Conservation (phyloP, 768 basidiomycete species). For the Suillus discolor region DNA sequence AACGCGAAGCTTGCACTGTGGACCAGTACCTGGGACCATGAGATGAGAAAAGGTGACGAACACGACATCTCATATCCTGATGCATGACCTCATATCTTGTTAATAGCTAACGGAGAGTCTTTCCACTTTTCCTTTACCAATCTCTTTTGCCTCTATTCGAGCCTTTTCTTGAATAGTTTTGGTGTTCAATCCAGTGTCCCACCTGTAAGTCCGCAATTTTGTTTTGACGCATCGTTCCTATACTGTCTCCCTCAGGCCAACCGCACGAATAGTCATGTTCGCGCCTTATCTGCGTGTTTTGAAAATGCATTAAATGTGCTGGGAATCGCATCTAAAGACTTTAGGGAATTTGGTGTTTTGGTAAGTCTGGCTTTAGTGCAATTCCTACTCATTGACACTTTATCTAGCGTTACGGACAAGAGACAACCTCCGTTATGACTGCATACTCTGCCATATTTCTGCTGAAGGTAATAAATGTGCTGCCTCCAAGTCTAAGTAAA, state of each 20-base stretch:
- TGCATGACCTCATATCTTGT: slow-evolving; percentile 13
- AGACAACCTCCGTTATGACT: slow-evolving; percentile 83
- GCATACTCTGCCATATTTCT: slow-evolving; percentile 85
- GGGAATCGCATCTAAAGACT: slow-evolving; percentile 72
- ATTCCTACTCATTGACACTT: slow-evolving; percentile 13
- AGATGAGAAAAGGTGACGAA: slow-evolving; percentile 67
- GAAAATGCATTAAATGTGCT: slow-evolving; percentile 73
- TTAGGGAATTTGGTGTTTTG: slow-evolving; percentile 72
- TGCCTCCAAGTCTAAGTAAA: slow-evolving; percentile 3
- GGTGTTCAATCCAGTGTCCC: slow-evolving; percentile 68
- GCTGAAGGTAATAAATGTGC: slow-evolving; percentile 55
- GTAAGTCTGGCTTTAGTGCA: slow-evolving; percentile 41
- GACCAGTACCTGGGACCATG: slow-evolving; percentile 69
- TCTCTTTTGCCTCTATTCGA: slow-evolving; percentile 77
- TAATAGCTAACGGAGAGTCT: slow-evolving; percentile 64
- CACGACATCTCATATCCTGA: slow-evolving; percentile 1
- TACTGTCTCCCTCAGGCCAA: slow-evolving; percentile 44
- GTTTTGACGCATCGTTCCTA: neutral
- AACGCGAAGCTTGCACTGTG: slow-evolving; percentile 74
- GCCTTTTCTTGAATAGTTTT: slow-evolving; percentile 84
- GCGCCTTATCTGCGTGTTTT: slow-evolving; percentile 72
- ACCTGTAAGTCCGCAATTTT: slow-evolving; percentile 44
- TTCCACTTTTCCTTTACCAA: slow-evolving; percentile 78
- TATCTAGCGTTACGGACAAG: slow-evolving; percentile 77
- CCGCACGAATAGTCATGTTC: slow-evolving; percentile 60